These are phyloP conservation scores for Backusella parvicylindrica DNA, from an alignment of 192 early-diverging fungal genomes.

Conservation along the genomic window DNA sequence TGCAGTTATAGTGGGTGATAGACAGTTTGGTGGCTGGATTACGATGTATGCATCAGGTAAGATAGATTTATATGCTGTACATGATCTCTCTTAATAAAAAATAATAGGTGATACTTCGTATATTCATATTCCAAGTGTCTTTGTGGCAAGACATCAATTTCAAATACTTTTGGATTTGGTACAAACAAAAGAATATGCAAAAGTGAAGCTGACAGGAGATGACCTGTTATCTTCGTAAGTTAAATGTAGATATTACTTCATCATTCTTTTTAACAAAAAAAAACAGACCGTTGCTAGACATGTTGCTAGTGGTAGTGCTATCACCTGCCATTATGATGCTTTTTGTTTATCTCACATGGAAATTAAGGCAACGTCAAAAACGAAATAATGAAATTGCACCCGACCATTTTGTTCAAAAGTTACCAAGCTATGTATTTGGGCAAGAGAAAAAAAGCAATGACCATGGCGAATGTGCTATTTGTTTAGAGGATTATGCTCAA, in stretches of 20 bases:
- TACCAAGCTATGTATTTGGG: conserved; percentile 69
- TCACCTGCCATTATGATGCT: conserved; percentile 79
- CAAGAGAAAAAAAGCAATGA: conserved; percentile 65
- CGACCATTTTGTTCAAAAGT: conserved; percentile 61
- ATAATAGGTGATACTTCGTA: conserved; percentile 76
- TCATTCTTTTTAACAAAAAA: no score
- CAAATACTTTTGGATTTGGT: conserved; percentile 48
- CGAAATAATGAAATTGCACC: conserved; percentile 76
- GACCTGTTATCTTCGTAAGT: conserved; percentile 41
- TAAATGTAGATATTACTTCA: no score
- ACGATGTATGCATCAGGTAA: conserved; percentile 81
- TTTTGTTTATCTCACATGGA: conserved; percentile 70
- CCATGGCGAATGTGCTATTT: conserved; percentile 84
- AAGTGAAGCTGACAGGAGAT: conserved; percentile 38
- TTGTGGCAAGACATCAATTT: conserved; percentile 75
- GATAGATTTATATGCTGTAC: no score
- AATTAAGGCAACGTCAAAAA: conserved; percentile 67
- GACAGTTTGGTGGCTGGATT: conserved; percentile 64
- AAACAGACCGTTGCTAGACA: conserved; percentile 67
- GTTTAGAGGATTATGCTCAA: conserved; percentile 88
- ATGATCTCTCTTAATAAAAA: no score
- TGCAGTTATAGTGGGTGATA: conserved; percentile 90
- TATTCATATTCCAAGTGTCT: conserved; percentile 84
- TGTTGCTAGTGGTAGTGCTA: conserved; percentile 77
- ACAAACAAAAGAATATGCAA: conserved; percentile 9